phyloP scores from a whole-genome alignment of 2,329 filamentous ascomycete species.

The Ceratocystis papillata region DNA sequence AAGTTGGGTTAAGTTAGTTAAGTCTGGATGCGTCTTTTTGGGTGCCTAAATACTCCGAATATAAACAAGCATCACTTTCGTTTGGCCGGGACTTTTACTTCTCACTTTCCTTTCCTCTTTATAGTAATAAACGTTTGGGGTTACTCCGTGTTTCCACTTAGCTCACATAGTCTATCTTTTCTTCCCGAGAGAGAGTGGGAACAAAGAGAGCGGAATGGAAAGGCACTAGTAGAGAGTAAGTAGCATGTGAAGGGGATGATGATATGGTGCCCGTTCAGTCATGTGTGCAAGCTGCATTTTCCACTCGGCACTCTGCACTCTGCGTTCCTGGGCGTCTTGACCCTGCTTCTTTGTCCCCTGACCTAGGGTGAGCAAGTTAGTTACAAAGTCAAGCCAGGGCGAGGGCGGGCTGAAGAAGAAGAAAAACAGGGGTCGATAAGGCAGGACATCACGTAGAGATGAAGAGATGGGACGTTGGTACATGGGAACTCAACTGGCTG shows the following conservation, averaged over 20 bases:
- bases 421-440: not conserved
- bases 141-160: not conserved
- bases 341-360: too few species aligned
- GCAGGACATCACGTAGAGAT: not conserved
- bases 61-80: constrained; percentile 6
- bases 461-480: not conserved
- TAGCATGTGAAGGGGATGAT: not conserved
- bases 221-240: not conserved
- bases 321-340: too few species aligned
- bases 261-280: too few species aligned
- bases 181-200: not conserved
- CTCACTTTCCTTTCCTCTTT: not conserved
- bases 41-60: not conserved
- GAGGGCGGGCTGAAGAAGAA: not conserved
- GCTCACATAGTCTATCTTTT: not conserved
- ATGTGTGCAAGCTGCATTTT: too few species aligned
- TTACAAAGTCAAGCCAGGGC: not conserved
- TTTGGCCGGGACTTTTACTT: constrained; percentile 5
- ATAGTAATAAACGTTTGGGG: not conserved
- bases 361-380: not conserved
- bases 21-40: constrained; percentile 9
- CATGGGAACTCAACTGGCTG: not conserved
- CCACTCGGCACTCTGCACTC: too few species aligned
- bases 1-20: too few species aligned
- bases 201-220: not conserved